Base-by-base conservation (phyloP, 306 rosid genomes). In the Pueraria montana region DNA sequence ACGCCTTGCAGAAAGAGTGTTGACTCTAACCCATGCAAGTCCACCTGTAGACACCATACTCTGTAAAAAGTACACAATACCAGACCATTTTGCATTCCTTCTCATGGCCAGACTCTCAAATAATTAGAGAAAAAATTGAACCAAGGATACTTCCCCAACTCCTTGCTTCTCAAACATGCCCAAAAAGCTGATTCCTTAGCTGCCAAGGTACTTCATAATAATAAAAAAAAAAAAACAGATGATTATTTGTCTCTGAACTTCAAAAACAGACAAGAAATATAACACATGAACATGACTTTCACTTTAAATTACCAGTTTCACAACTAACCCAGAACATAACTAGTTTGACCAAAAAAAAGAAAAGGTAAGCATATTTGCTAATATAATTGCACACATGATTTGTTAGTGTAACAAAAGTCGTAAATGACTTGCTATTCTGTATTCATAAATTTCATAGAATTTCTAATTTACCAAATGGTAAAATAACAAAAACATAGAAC, bases 241-340 rank as follows among this genome's bases (percentile, higher is more conserved):
- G 18, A 68, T 46, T 42, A 66, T 46, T 69, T 74, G 59, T 79
- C 71, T 56, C 40, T 17, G 36, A 79, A 68, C 40, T 68, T 56
- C 50, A 55, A 78, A 59, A 82, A 36, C 45, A 48, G 30, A 61
- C 17, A 70, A 77, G 18, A 56, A 77, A 70, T 61, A 61, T 83
- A 46, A 48, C 26, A 70, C 34, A 24, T 5, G n/a, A 56, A 46
- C 24, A 68, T 64, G 52, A 10, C 52, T 64, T 63, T n/a, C 34
- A 62, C 55, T 74, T 30, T 42, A 43, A 66, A 27, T 43, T 52
- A 74, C 36, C 50, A 53, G 80, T 49, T 72, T 62, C 66, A 61
- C 32, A 61, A 72, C 45, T 43, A 59, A 49, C 58, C 77, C 43
- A 4, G 63, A 72, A 16, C 77, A 50, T 30, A 42, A 2, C 55